Conservation (phyloP, 2,329 filamentous ascomycete species). For the Fusarium brachygibbosum region DNA sequence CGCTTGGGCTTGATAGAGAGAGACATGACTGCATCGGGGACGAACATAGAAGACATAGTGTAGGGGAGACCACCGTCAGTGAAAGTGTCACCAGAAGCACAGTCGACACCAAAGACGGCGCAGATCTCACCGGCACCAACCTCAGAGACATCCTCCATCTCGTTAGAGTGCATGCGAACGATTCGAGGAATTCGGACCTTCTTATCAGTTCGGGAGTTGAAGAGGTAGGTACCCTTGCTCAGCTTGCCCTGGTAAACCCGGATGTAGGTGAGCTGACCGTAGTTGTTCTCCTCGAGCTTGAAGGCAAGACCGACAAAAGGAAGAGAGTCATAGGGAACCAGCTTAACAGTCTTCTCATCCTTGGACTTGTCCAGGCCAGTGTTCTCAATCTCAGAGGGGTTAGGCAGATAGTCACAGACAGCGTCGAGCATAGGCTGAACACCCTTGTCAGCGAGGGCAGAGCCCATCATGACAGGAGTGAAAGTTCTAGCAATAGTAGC, state of each 20-base stretch:
- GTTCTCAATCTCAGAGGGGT: slow-evolving; percentile 91
- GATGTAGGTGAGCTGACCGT: slow-evolving; percentile 97
- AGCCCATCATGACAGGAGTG: slow-evolving; percentile 95
- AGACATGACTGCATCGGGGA: slow-evolving; percentile 97
- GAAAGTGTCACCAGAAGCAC: slow-evolving; percentile 97
- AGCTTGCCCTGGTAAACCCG: slow-evolving; percentile 96
- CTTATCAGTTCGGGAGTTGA: slow-evolving; percentile 94
- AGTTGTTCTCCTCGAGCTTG: slow-evolving; percentile 99
- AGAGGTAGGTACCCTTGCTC: slow-evolving; percentile 89
- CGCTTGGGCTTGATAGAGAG: slow-evolving; percentile 97
- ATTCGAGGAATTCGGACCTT: slow-evolving; percentile 97
- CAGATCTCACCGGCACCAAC: slow-evolving; percentile 98
- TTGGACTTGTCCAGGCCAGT: slow-evolving; percentile 86
- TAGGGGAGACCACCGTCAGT: slow-evolving; percentile 94
- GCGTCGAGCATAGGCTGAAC: slow-evolving; percentile 97
- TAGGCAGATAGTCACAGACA: slow-evolving; percentile 95
- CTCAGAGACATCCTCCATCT: slow-evolving; percentile 96
- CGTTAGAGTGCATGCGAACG: slow-evolving; percentile 99
- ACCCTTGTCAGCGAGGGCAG: slow-evolving; percentile 92
- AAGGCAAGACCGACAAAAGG: slow-evolving; percentile 97
- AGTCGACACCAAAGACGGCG: slow-evolving; percentile 97
- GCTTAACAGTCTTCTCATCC: slow-evolving; percentile 82
- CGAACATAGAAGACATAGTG: slow-evolving; percentile 98
- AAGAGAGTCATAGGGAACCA: slow-evolving; percentile 92
- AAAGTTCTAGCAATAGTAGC: slow-evolving; percentile 93